Base-by-base conservation (phyloP, 2,329 filamentous ascomycete genomes). In the Paecilomyces variotii region DNA sequence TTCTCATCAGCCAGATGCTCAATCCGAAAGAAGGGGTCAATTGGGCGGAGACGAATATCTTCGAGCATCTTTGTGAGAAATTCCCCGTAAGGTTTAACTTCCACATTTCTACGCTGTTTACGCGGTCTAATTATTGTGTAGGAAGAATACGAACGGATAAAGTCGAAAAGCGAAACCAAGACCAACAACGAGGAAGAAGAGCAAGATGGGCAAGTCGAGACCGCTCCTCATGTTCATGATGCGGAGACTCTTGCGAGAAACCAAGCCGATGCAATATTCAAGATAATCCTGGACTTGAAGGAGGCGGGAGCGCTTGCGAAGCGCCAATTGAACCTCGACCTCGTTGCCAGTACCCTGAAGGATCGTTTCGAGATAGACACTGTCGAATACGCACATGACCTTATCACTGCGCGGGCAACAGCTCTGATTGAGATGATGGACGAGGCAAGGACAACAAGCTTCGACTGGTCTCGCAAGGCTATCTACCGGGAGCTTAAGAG, bases 1-100 rank as follows among this genome's bases (percentile, higher is more conserved):
- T 80, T 60, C 65, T 80, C n/a, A 70, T 80, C 12, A 73, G 70
- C 24, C 74, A 76, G 50, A 80, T 80, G 78, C 63, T 79, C 19
- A 74, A 76, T 60, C 76, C 73, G 3, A 72, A 74, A 59, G 77
- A 79, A 63, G 70, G 70, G 53, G 67, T 79, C 35, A 68, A 78
- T 55, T 80, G 78, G 78, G 68, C 69, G 6, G 71, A 72, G 35
- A 77, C 76, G 7, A 72, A 72, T 60, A 64, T 79, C 4, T 78
- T 77, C 63, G 68, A 71, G 52, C 76, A 80, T 64, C 68, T 79
- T 25, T 72, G 71, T 26, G 70, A 75, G 53, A 74, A 75, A 54
- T 79, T 76, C 61, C 65, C 70, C 49, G 76, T 78, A 64, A 61
- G 69, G 61, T 4, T 19, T 26, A 10, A 28, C 24, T 12, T 39